Evolutionary conservation across 2,329 filamentous ascomycete species (phyloP).

Genomic region (Pseudovirgaria hyperparasitica): DNA sequence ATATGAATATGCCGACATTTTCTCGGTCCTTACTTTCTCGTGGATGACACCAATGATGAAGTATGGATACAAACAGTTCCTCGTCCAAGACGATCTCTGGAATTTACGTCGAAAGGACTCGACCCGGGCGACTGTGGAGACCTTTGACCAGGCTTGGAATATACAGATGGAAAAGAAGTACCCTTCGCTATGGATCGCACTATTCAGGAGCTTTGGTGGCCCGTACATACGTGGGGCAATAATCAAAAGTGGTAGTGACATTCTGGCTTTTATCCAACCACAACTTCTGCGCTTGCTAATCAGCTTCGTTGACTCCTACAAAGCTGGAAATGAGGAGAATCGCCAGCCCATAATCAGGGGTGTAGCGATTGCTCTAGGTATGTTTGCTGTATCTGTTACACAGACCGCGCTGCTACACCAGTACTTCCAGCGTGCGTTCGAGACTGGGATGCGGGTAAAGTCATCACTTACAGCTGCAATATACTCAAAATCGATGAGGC

Average conservation of each 20-base stretch:
- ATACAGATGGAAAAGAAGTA: conserved; percentile 56
- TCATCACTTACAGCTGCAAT: conserved; percentile 80
- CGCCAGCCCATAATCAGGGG: conserved; percentile 74
- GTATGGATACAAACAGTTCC: conserved; percentile 77
- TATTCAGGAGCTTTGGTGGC: conserved; percentile 73
- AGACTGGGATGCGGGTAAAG: conserved; percentile 95
- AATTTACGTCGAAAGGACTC: conserved; percentile 70
- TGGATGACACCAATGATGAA: conserved; percentile 99
- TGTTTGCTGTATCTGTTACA: conserved; percentile 77
- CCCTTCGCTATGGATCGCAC: conserved; percentile 75
- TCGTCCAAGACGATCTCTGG: conserved; percentile 95
- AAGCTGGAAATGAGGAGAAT: conserved; percentile 34
- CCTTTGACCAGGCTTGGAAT: conserved; percentile 65
- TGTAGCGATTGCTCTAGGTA: conserved; percentile 74
- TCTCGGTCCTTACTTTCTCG: conserved; percentile 84
- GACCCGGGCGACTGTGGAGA: conserved; percentile 57
- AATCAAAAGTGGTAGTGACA: conserved; percentile 83
- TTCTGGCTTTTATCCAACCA: conserved; percentile 78
- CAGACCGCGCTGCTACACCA: conserved; percentile 91
- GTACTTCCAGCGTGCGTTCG: conserved; percentile 92
- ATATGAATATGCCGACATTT: conserved; percentile 84
- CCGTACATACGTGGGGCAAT: conserved; percentile 71
- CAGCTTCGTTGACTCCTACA: conserved; percentile 69
- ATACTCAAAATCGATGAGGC: conserved; percentile 76
- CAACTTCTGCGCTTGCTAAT: conserved; percentile 81